phyloP scores from a whole-genome alignment of 2,329 filamentous ascomycete species.

The Fusarium clavum region DNA sequence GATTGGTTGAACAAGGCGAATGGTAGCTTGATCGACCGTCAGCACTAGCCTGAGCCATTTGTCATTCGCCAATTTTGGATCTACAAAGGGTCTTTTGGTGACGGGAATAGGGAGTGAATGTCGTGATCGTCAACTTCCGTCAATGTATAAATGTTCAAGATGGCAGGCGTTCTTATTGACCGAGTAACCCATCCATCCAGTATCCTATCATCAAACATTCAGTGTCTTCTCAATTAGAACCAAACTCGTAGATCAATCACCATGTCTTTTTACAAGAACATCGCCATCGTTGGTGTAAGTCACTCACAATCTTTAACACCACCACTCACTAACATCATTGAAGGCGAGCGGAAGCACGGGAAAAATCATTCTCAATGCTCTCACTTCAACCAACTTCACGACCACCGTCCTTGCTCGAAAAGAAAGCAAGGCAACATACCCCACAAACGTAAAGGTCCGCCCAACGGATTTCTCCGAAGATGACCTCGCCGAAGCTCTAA shows the following conservation, averaged over 20 bases:
- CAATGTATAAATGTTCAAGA: background rate
- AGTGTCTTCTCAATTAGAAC: accelerated
- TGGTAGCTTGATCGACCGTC: accelerated
- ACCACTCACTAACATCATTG: accelerated
- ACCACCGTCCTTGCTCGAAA: background rate
- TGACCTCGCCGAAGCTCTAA: background rate
- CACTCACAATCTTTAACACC: accelerated
- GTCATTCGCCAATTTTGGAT: background rate
- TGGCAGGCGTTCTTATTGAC: accelerated
- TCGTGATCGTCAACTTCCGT: background rate
- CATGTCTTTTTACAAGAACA: slow-evolving; percentile 2
- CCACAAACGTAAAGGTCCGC: background rate
- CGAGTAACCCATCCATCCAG: accelerated
- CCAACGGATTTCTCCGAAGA: slow-evolving; percentile 1
- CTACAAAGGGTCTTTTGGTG: background rate
- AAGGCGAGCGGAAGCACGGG: slow-evolving; percentile 11
- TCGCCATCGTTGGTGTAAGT: slow-evolving; percentile 6
- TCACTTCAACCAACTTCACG: background rate
- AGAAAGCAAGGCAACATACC: slow-evolving; percentile 4
- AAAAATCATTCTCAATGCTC: background rate
- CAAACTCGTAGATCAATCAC: accelerated
- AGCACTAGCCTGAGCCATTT: background rate
- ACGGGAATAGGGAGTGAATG: background rate
- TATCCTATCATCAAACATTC: accelerated
- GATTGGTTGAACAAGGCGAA: background rate